Conservation (phyloP, 768 basidiomycete species). For the Lactarius pseudohatsudake region DNA sequence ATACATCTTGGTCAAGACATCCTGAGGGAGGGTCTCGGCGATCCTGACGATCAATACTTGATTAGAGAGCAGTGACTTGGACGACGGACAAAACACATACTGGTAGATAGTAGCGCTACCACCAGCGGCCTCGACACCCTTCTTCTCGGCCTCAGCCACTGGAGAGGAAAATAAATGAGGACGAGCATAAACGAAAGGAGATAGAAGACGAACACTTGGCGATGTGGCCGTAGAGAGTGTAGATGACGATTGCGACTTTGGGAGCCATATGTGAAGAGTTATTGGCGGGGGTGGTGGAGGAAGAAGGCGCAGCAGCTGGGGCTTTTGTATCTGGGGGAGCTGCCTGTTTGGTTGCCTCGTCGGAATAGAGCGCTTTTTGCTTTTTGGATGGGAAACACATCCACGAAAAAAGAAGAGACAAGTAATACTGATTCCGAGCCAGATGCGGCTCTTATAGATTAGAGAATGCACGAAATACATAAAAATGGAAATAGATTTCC, state of each 20-base stretch:
- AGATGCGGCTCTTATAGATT: slow-evolving; percentile 17
- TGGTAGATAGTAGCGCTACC: slow-evolving; percentile 48
- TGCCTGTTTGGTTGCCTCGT: slow-evolving; percentile 31
- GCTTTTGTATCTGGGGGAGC: slow-evolving; percentile 27
- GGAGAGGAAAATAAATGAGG: slow-evolving; percentile 23
- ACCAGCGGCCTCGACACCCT: slow-evolving; percentile 44
- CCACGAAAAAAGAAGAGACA: slow-evolving; percentile 3
- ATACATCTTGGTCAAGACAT: slow-evolving; percentile 65
- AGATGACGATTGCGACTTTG: slow-evolving; percentile 68
- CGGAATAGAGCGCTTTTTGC: slow-evolving; percentile 39
- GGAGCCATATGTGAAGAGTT: slow-evolving; percentile 38
- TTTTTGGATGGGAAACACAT: slow-evolving; percentile 45
- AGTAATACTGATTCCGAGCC: neutral
- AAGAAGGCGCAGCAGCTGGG: slow-evolving; percentile 14
- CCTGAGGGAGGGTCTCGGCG: slow-evolving; percentile 71
- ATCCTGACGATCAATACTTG: slow-evolving; percentile 46
- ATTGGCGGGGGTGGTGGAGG: slow-evolving; percentile 12
- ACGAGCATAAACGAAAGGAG: neutral
- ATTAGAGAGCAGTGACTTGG: neutral
- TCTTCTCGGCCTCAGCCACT: slow-evolving; percentile 62
- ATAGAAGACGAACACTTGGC: slow-evolving; percentile 49
- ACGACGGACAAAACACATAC: slow-evolving; percentile 34
- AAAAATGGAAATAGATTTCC: slow-evolving; percentile 13
- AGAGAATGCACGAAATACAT: neutral
- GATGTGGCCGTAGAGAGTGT: slow-evolving; percentile 74